phyloP scores from a whole-genome alignment of 768 basidiomycete species.

The Psilocybe subaeruginosa region DNA sequence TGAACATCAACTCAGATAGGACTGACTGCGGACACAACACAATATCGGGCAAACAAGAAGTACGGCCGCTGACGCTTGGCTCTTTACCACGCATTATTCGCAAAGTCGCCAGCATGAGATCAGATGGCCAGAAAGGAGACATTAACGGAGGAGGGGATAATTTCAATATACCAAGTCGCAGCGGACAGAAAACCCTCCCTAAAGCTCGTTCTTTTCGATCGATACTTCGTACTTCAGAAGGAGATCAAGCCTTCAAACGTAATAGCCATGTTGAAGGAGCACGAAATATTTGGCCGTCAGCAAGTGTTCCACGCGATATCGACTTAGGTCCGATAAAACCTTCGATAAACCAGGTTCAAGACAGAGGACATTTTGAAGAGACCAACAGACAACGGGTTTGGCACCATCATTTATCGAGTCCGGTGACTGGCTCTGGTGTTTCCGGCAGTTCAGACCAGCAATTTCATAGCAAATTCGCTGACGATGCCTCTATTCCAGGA shows the following conservation, averaged over 20 bases:
- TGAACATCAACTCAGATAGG: not conserved
- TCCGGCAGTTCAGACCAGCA: not conserved
- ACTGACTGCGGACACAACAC: not conserved
- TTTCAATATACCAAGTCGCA: not conserved
- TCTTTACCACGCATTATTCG: conserved; percentile 36
- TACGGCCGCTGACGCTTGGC: not conserved
- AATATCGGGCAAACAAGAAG: conserved; percentile 4
- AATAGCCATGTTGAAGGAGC: not conserved
- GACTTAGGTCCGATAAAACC: not conserved
- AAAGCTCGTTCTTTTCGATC: conserved; percentile 31
- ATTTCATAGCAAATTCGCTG: not conserved
- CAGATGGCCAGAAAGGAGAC: conserved; percentile 21
- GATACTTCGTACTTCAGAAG: conserved; percentile 18
- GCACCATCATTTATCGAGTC: not conserved
- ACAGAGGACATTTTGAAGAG: not conserved
- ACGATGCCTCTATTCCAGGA: not conserved
- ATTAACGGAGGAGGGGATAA: not conserved
- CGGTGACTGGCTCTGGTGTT: not conserved
- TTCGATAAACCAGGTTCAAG: not conserved
- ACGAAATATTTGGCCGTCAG: not conserved
- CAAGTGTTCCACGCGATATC: not conserved
- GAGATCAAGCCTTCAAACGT: conserved; percentile 4
- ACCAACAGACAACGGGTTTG: not conserved
- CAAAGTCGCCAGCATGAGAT: conserved; percentile 40
- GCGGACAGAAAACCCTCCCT: conserved; percentile 24